phyloP scores from a whole-genome alignment of 768 basidiomycete genomes.

The Brasilioporus rufonigricans region DNA sequence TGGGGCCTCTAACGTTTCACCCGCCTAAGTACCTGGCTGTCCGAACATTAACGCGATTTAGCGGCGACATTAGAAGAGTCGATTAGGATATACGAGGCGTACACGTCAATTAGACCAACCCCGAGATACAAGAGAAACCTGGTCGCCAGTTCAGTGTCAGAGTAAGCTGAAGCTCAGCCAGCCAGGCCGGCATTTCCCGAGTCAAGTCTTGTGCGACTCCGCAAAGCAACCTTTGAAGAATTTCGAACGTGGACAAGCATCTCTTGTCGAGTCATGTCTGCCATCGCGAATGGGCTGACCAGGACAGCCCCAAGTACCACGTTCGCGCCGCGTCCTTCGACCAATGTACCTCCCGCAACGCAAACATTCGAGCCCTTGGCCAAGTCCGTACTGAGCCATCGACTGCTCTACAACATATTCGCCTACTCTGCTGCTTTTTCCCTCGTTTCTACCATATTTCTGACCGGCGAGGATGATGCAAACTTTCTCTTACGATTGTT shows the following conservation, averaged over 20 bases:
- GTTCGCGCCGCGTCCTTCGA: constrained; percentile 43
- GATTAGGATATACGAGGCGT: no score
- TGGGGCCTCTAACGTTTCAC: no score
- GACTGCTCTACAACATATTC: constrained; percentile 56
- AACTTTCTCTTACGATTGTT: constrained; percentile 37
- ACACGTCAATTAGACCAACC: no score
- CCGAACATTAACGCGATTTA: no score
- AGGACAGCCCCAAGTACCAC: constrained; percentile 18
- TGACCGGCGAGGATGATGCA: constrained; percentile 22
- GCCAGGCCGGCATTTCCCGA: neutral
- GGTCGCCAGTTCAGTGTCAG: no score
- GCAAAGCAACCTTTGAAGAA: no score
- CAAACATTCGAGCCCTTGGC: constrained; percentile 65
- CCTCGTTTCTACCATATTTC: constrained; percentile 40
- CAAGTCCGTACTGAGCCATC: constrained; percentile 58
- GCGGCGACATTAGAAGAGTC: no score
- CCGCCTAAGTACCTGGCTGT: no score
- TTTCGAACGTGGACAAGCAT: no score
- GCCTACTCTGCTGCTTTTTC: constrained; percentile 47
- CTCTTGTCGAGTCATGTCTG: constrained; percentile 2
- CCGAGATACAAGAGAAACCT: no score
- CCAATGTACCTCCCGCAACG: constrained; percentile 53
- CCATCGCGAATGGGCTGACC: neutral
- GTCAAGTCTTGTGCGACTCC: neutral
- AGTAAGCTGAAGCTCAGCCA: no score